Conservation (phyloP, 768 basidiomycete genomes). For the Pisolithus sp. region DNA sequence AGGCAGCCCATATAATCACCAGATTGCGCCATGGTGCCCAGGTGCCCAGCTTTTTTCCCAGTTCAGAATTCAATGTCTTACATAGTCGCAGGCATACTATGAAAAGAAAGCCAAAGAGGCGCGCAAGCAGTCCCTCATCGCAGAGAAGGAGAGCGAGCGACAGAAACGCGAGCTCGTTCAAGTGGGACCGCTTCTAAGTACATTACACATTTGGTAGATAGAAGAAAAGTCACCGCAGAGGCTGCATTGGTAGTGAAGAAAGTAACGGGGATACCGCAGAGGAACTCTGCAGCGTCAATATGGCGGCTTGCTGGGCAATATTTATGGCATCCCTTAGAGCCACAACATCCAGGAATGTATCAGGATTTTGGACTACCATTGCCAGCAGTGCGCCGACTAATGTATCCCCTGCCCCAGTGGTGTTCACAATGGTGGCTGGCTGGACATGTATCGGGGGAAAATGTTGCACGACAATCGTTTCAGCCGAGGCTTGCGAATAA, state of each 20-base stretch:
- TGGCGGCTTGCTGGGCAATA: conserved; percentile 60
- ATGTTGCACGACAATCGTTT: conserved; percentile 61
- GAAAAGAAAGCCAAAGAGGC: conserved; percentile 43
- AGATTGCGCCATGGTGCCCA: conserved; percentile 72
- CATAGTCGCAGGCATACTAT: conserved; percentile 41
- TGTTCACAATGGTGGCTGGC: conserved; percentile 44
- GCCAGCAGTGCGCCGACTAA: conserved; percentile 83
- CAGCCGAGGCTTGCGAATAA: conserved; percentile 37
- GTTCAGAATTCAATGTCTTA: background rate
- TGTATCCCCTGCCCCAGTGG: conserved; percentile 91
- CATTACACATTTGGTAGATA: conserved; percentile 1
- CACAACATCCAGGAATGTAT: conserved; percentile 40
- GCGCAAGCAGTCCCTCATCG: conserved; percentile 28
- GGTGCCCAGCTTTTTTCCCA: conserved; percentile 31
- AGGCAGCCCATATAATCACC: conserved; percentile 73
- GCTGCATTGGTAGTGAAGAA: conserved; percentile 23
- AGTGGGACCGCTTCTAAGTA: conserved; percentile 49
- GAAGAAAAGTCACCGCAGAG: background rate
- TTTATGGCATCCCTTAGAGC: conserved; percentile 40
- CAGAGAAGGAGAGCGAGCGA: conserved; percentile 45
- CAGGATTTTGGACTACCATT: conserved; percentile 40
- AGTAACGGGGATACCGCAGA: conserved; percentile 62
- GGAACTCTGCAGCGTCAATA: conserved; percentile 50
- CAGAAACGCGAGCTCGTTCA: conserved; percentile 48
- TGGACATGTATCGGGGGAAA: conserved; percentile 53